These are phyloP conservation scores for Senna siamea DNA, from an alignment of 306 rosid genomes.

Conservation along the genomic window DNA sequence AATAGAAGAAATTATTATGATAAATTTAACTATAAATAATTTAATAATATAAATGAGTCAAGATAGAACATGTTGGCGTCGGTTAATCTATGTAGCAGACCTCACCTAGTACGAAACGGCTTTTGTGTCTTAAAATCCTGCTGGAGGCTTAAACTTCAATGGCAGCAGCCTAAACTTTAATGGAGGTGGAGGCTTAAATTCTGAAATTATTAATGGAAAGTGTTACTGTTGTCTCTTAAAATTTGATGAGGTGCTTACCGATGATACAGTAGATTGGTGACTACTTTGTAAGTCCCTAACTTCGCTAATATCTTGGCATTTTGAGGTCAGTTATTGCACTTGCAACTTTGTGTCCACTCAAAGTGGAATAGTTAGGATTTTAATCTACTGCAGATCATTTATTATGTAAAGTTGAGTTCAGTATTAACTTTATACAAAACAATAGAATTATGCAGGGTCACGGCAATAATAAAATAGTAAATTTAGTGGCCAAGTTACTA, in stretches of 20 bases:
- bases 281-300: too few relatives aligned
- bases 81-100: too few relatives aligned
- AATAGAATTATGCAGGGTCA: background rate
- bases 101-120: too few relatives aligned
- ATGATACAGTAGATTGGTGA: background rate
- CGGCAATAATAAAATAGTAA: background rate
- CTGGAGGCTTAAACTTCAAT: too few relatives aligned
- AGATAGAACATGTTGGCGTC: too few relatives aligned
- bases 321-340: background rate
- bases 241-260: background rate
- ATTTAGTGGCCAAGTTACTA: background rate
- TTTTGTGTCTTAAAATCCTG: too few relatives aligned
- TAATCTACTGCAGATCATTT: background rate
- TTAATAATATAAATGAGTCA: too few relatives aligned
- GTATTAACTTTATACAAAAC: slow-evolving; percentile 1
- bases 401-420: background rate
- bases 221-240: background rate
- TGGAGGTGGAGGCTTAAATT: background rate
- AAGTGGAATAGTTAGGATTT: slow-evolving; percentile 3
- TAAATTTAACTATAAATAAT: too few relatives aligned
- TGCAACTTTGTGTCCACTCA: background rate
- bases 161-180: background rate
- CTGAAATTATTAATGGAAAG: background rate
- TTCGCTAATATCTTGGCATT: background rate
- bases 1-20: too few relatives aligned